phyloP scores from a whole-genome alignment of 441 rosid genomes.

The Adansonia rubrostipa region DNA sequence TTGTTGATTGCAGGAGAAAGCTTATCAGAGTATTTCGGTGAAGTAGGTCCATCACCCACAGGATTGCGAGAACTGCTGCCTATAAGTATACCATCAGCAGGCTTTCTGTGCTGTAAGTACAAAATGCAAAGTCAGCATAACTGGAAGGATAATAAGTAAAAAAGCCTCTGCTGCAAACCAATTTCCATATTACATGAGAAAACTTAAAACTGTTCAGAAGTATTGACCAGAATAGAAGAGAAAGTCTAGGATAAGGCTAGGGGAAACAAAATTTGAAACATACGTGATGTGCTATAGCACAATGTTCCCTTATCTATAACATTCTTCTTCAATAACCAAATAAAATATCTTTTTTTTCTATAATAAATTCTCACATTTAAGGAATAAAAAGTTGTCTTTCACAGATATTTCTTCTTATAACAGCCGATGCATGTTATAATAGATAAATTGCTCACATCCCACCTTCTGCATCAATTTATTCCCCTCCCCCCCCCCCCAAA shows the following conservation, averaged over 20 bases:
- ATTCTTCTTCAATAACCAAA: neutral
- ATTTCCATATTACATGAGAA: conserved; percentile 2
- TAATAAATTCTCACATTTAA: neutral
- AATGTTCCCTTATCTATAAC: conserved; percentile 1
- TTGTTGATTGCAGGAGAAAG: conserved; percentile 96
- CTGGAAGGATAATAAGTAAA: conserved; percentile 12
- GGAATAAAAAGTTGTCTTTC: neutral
- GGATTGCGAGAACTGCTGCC: conserved; percentile 94
- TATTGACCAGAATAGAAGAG: neutral
- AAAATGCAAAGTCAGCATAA: conserved; percentile 28
- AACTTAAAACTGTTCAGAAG: neutral
- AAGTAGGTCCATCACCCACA: conserved; percentile 79
- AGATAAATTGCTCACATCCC: neutral
- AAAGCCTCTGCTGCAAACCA: neutral
- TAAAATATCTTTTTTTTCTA: neutral
- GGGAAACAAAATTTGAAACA: neutral
- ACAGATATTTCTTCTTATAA: neutral
- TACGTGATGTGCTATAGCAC: neutral
- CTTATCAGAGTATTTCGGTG: conserved; percentile 96
- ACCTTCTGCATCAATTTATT: neutral
- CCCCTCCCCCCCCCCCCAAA: neutral
- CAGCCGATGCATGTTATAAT: neutral
- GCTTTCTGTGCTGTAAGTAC: conserved; percentile 81
- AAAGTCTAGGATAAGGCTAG: neutral
- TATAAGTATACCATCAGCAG: conserved; percentile 87